phyloP scores from a whole-genome alignment of 2,329 filamentous ascomycete genomes.

The Alternaria atra region DNA sequence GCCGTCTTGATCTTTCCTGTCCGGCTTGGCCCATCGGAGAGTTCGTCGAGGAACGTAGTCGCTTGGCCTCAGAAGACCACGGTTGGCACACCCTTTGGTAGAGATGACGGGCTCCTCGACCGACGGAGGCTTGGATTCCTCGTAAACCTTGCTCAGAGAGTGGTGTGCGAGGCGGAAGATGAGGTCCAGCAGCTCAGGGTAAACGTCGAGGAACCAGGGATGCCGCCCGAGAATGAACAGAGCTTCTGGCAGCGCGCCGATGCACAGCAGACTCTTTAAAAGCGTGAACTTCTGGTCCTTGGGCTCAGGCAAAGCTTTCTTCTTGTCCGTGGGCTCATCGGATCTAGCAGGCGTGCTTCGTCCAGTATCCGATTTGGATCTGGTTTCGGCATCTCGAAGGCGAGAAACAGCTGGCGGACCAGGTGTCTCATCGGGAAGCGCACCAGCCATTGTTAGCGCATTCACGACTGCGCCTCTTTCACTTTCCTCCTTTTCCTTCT shows the following conservation, averaged over 20 bases:
- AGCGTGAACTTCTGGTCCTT: conserved; percentile 88
- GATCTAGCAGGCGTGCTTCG: conserved; percentile 53
- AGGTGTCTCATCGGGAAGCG: conserved; percentile 83
- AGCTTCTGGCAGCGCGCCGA: conserved; percentile 91
- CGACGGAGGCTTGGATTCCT: conserved; percentile 59
- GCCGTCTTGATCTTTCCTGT: conserved; percentile 78
- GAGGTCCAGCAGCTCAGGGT: conserved; percentile 79
- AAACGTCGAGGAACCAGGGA: conserved; percentile 88
- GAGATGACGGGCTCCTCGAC: conserved; percentile 53
- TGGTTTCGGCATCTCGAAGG: conserved; percentile 66
- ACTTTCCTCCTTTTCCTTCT: conserved; percentile 73
- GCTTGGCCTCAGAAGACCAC: conserved; percentile 68
- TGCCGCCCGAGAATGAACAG: conserved; percentile 92
- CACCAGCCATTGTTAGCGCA: conserved; percentile 85
- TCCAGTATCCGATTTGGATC: conserved; percentile 56
- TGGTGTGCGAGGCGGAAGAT: conserved; percentile 87
- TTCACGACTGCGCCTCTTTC: conserved; percentile 76
- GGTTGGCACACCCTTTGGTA: conserved; percentile 55
- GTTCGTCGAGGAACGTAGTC: conserved; percentile 70
- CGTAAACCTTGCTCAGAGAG: conserved; percentile 79
- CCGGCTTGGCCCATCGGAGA: conserved; percentile 84
- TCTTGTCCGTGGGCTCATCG: conserved; percentile 53
- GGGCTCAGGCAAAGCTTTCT: conserved; percentile 71
- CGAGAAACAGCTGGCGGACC: conserved; percentile 51
- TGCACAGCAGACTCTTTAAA: conserved; percentile 84